A percentile compares a stretch with the other conserved stretches of the same genome.
These are phyloP conservation scores for Andrographis paniculata DNA, from an alignment of 305 asterid species.

Conservation along the genomic window DNA sequence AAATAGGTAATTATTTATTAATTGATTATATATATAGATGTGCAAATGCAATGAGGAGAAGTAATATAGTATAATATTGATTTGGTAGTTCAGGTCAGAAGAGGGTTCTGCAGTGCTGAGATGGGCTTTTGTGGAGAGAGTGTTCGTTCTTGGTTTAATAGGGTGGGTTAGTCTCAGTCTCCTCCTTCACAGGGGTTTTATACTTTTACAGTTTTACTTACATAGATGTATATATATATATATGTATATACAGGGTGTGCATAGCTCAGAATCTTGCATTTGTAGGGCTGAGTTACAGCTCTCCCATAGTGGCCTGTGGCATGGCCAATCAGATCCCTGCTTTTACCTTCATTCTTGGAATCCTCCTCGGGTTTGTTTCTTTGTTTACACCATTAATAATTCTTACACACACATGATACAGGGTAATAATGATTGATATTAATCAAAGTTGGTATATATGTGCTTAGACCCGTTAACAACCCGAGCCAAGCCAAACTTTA, in stretches of 20 bases:
- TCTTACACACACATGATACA: no score
- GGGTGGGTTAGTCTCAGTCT: slow-evolving; percentile 38
- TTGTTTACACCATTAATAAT: no score
- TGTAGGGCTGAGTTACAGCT: slow-evolving; percentile 64
- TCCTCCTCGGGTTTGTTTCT: slow-evolving; percentile 41
- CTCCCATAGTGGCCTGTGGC: slow-evolving; percentile 75
- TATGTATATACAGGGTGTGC: slow-evolving; percentile 39
- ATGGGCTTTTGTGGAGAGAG: slow-evolving; percentile 30
- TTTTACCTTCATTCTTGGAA: slow-evolving; percentile 48
- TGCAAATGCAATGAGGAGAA: no score
- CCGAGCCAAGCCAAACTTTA: no score
- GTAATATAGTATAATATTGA: neutral
- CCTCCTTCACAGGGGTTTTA: neutral
- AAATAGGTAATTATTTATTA: neutral
- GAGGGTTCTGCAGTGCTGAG: slow-evolving; percentile 32
- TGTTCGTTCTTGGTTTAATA: slow-evolving; percentile 52
- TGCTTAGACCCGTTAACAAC: no score
- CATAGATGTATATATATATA: no score
- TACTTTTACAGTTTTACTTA: no score
- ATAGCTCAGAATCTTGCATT: slow-evolving; percentile 69
- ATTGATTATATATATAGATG: no score
- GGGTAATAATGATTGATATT: no score
- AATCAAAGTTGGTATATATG: no score
- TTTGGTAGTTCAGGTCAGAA: slow-evolving; percentile 30
- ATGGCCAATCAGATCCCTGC: slow-evolving; percentile 74